These are phyloP conservation scores for Diaporthe ilicicola DNA, from an alignment of 2,329 filamentous ascomycete genomes.

Conservation along the genomic window DNA sequence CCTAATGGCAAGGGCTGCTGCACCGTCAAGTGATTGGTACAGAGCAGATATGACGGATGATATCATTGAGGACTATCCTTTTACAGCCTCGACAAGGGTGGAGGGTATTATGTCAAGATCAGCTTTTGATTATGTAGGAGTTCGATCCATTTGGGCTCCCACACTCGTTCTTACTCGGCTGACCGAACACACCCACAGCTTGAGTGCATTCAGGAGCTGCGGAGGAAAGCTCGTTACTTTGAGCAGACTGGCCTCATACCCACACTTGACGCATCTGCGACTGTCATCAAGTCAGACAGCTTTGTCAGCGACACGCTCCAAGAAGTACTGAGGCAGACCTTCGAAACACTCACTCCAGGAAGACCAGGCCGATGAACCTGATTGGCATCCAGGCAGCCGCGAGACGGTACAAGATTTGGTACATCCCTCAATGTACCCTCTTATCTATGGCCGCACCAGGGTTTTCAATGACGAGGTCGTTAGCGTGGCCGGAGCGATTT, in stretches of 20 bases:
- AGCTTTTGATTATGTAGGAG: constrained; percentile 28
- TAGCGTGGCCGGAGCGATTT: constrained; percentile 4
- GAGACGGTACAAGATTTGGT: constrained; percentile 61
- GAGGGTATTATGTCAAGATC: constrained; percentile 43
- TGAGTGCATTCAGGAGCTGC: constrained; percentile 33
- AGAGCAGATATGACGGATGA: background rate
- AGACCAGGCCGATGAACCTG: constrained; percentile 48
- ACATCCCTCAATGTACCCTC: constrained; percentile 62
- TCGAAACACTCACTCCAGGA: constrained; percentile 51
- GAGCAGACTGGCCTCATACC: constrained; percentile 23
- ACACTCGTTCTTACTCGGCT: background rate
- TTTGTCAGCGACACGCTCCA: constrained; percentile 23
- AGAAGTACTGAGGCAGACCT: constrained; percentile 13
- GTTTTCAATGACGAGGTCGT: constrained; percentile 34
- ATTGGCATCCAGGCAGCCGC: constrained; percentile 61
- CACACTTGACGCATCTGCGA: constrained; percentile 24
- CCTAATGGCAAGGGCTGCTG: constrained; percentile 15
- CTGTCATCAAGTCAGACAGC: constrained; percentile 28
- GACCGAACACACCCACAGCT: background rate
- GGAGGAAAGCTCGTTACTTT: constrained; percentile 29
- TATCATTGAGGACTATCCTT: background rate
- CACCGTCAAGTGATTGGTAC: constrained; percentile 6
- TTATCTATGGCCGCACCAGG: constrained; percentile 53
- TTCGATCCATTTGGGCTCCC: background rate
- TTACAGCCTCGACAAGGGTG: background rate